A percentile compares a stretch with the other conserved stretches of the same genome.
These are phyloP conservation scores for Craterostigma plantagineum DNA, from an alignment of 257 asterid genomes.

Conservation along the genomic window DNA sequence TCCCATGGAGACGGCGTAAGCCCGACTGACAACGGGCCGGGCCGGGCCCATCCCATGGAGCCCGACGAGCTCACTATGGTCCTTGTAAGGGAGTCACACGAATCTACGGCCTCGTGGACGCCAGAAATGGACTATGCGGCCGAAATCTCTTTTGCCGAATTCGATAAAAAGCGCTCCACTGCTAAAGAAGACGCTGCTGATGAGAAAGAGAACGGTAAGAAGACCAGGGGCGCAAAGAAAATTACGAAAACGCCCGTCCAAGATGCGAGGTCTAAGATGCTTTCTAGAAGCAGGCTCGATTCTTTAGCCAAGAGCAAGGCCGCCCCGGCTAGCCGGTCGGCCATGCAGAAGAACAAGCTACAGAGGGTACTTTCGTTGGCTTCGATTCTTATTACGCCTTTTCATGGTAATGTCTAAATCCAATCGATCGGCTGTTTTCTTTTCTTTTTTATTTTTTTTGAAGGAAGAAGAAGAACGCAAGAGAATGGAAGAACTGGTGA, in stretches of 20 bases:
- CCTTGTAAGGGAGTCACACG: constrained; percentile 41
- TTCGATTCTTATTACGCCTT: not conserved
- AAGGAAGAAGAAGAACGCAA: constrained; percentile 72
- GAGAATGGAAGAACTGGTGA: constrained; percentile 40
- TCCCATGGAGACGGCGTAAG: constrained; percentile 16
- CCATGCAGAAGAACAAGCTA: constrained; percentile 43
- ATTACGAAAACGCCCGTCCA: constrained; percentile 15
- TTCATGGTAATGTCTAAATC: constrained; percentile 1
- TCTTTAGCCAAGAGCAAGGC: constrained; percentile 22
- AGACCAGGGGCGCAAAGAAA: constrained; percentile 19
- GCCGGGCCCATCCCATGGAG: constrained; percentile 12
- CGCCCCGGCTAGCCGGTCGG: constrained; percentile 26
- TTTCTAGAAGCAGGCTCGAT: constrained; percentile 8
- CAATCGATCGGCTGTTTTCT: too few relatives aligned
- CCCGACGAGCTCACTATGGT: constrained; percentile 66
- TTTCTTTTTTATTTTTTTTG: not conserved
- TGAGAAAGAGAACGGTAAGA: too few relatives aligned
- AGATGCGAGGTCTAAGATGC: constrained; percentile 17
- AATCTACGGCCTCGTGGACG: constrained; percentile 40
- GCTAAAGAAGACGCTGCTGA: constrained; percentile 21
- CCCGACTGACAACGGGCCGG: constrained; percentile 8
- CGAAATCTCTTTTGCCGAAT: constrained; percentile 28
- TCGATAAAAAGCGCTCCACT: constrained; percentile 22
- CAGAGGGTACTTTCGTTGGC: constrained; percentile 33
- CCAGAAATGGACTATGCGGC: constrained; percentile 57